Base-by-base conservation (phyloP, 495 filamentous ascomycete genomes). In the Tuber aestivum region DNA sequence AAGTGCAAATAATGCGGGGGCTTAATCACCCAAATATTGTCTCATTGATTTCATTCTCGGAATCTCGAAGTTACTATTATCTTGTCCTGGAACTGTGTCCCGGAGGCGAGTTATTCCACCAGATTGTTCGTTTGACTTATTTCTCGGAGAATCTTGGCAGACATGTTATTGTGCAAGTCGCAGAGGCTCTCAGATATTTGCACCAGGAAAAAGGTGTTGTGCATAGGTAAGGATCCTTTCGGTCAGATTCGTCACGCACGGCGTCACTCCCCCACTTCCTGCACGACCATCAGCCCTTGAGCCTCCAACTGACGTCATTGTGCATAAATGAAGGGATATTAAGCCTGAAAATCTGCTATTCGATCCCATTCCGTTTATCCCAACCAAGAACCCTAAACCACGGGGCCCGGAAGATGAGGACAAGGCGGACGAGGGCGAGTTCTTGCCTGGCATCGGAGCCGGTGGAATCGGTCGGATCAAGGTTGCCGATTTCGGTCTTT, bases 311-410 rank as follows among this genome's bases (percentile, higher is more conserved):
- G 23, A 81, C 45, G 32, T 38, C 27, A 69, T 38, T 2, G 50
- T 41, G 44, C n/a, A 71, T 44, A 21, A 32, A 35, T 71, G 50
- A 75, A 99, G 95, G 83, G 95, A 99, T 83, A 99, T 99, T 85
- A 99, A 99, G 86, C 95, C 95, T 6, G 95, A 99, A 82, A 99
- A 99, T 79, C 88, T 99, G 41, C 88, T 99, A 18, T 99, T 98
- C 85, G 92, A 93, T 76, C 95, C 94, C 38, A 91, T 88, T 69
- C 90, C 92, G 0, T 91, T 97, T 71, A 85, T 94, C 41, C 93
- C 95, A 0, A 91, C 92, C 40, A 94, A 91, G 84, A 86, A 89
- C 72, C 94, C 93, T 3, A 92, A 93, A 83, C 91, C 92, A 7
- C 89, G 87, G 78, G 88, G 88, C 70, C 89, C 93, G 1, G 95